phyloP scores from a whole-genome alignment of 108 stramenopile species.

The Chaetoceros muelleri region DNA sequence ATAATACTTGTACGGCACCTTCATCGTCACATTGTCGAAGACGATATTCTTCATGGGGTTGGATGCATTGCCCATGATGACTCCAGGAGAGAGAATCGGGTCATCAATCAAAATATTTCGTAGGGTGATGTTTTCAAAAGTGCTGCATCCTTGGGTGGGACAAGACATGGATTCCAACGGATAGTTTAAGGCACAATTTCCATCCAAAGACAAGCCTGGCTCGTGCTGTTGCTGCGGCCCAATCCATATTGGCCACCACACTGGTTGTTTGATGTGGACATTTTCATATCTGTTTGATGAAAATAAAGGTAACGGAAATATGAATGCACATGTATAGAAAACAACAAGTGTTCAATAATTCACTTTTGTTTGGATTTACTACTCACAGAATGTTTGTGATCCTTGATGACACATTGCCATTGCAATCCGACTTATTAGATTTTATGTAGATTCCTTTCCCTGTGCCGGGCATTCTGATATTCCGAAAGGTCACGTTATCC shows the following conservation, averaged over 20 bases:
- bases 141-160: slow-evolving; percentile 15
- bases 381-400: slow-evolving; percentile 18
- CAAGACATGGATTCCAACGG: slow-evolving; percentile 10
- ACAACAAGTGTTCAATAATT: slow-evolving; percentile 10
- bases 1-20: slow-evolving; percentile 9
- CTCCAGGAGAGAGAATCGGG: slow-evolving; percentile 24
- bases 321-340: background rate
- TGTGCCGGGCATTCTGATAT: slow-evolving; percentile 28
- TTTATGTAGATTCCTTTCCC: slow-evolving; percentile 15
- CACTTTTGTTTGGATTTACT: slow-evolving; percentile 1
- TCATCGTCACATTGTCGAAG: slow-evolving; percentile 22
- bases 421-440: slow-evolving; percentile 1
- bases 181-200: slow-evolving; percentile 12
- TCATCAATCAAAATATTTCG: slow-evolving; percentile 16
- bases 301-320: no score
- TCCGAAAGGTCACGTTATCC: slow-evolving; percentile 30
- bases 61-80: slow-evolving; percentile 20
- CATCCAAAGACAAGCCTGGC: slow-evolving; percentile 6
- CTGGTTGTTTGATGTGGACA: slow-evolving; percentile 24
- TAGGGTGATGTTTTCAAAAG: slow-evolving; percentile 22
- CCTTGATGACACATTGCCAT: slow-evolving; percentile 1
- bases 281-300: slow-evolving; percentile 16
- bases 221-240: slow-evolving; percentile 39
- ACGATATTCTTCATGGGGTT: slow-evolving; percentile 26
- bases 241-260: slow-evolving; percentile 42